A percentile compares a stretch with the other conserved stretches of the same genome.
These are phyloP conservation scores for Lycium barbarum DNA, from an alignment of 257 asterid species.

Conservation along the genomic window DNA sequence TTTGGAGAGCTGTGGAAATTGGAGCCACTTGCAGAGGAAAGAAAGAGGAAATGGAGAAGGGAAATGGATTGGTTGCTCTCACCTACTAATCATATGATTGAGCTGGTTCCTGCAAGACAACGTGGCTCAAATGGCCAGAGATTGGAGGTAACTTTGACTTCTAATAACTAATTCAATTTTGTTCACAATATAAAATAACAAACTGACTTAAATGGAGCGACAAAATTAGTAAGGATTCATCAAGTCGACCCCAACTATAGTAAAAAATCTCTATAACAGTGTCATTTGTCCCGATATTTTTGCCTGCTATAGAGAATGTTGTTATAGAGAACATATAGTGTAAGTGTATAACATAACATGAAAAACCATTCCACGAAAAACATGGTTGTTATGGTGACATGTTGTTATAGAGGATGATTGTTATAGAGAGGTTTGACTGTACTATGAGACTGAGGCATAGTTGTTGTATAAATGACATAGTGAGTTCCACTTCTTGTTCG, in stretches of 20 bases:
- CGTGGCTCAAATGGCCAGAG: conserved; percentile 68
- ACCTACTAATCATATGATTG: conserved; percentile 89
- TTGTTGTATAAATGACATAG: background rate
- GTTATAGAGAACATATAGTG: too few relatives aligned
- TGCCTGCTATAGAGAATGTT: too few relatives aligned
- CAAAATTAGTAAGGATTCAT: background rate
- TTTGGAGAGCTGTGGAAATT: conserved; percentile 98
- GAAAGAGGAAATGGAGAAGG: conserved; percentile 69
- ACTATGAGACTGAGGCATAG: background rate
- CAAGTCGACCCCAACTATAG: background rate
- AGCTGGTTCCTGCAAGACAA: conserved; percentile 88
- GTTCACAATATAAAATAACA: background rate
- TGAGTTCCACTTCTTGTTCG: conserved; percentile 26
- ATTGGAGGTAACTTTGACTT: conserved; percentile 63
- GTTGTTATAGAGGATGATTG: too few relatives aligned
- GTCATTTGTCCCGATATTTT: too few relatives aligned
- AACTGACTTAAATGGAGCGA: background rate
- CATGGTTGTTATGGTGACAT: too few relatives aligned
- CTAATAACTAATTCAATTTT: background rate
- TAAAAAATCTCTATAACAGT: too few relatives aligned
- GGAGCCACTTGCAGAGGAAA: conserved; percentile 84
- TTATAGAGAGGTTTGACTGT: too few relatives aligned
- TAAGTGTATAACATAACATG: too few relatives aligned
- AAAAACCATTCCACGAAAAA: too few relatives aligned
- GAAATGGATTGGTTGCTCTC: conserved; percentile 96